A percentile compares a stretch with the other conserved stretches of the same genome.
These are phyloP conservation scores for Aspergillus ochraceus DNA, from an alignment of 2,329 filamentous ascomycete species.

Conservation along the genomic window DNA sequence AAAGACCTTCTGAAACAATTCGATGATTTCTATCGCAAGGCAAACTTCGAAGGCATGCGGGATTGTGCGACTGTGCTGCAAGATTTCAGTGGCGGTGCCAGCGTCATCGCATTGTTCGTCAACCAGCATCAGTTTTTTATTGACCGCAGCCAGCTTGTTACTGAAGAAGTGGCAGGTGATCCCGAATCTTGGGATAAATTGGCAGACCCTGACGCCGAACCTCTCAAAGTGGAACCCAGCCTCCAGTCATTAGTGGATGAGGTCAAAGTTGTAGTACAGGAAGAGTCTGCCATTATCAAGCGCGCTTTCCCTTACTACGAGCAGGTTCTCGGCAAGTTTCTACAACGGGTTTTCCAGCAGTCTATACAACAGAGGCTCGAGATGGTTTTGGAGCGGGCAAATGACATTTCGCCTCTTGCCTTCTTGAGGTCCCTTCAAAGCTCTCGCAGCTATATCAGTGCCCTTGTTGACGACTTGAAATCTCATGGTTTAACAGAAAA, in stretches of 20 bases:
- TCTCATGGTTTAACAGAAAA: conserved; percentile 92
- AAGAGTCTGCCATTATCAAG: conserved; percentile 96
- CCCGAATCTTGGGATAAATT: conserved; percentile 82
- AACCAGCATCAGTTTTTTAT: conserved; percentile 99
- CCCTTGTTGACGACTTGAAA: conserved; percentile 89
- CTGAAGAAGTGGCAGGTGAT: conserved; percentile 69
- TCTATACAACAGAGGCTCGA: conserved; percentile 95
- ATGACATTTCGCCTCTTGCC: conserved; percentile 84
- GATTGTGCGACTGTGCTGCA: conserved; percentile 91
- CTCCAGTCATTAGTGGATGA: conserved; percentile 91
- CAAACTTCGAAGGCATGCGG: conserved; percentile 97
- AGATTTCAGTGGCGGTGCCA: conserved; percentile 94
- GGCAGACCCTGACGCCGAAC: conserved; percentile 90
- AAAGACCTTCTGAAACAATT: conserved; percentile 95
- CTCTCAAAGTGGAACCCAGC: conserved; percentile 86
- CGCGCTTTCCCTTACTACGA: conserved; percentile 95
- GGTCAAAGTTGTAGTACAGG: conserved; percentile 91
- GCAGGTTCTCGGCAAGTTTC: conserved; percentile 86
- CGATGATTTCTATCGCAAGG: conserved; percentile 91
- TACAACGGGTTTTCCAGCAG: conserved; percentile 96
- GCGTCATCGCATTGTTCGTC: conserved; percentile 93
- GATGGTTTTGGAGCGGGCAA: conserved; percentile 92
- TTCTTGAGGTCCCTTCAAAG: conserved; percentile 90
- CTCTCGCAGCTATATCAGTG: conserved; percentile 82
- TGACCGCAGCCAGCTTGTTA: conserved; percentile 86